Percentiles rank a stretch among this genome's conserved stretches.
Conservation (phyloP, 768 basidiomycete species). For the Dentipellis sp. region DNA sequence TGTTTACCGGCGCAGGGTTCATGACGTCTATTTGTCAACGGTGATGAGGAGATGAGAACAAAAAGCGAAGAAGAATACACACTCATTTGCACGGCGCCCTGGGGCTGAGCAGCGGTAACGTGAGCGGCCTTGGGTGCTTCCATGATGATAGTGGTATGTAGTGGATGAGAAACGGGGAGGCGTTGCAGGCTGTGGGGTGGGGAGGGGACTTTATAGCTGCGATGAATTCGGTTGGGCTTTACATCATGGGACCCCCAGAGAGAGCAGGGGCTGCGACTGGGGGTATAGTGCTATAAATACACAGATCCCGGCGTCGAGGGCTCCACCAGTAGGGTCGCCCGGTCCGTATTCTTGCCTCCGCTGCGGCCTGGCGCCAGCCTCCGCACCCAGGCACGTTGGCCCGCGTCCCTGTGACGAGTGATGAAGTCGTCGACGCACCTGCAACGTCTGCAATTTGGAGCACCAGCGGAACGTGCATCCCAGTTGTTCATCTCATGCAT, state of each 20-base stretch:
- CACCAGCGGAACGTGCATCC: too few relatives aligned
- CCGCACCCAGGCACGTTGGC: too few relatives aligned
- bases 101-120: slow-evolving; percentile 43
- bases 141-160: slow-evolving; percentile 13
- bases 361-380: too few relatives aligned
- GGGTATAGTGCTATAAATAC: background rate
- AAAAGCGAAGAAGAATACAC: slow-evolving; percentile 19
- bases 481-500: too few relatives aligned
- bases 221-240: background rate
- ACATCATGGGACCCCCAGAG: background rate
- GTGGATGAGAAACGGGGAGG: background rate
- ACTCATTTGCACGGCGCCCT: slow-evolving; percentile 58
- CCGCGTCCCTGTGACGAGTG: too few relatives aligned
- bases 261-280: background rate
- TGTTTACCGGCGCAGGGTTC: slow-evolving; percentile 28
- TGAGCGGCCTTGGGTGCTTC: slow-evolving; percentile 21
- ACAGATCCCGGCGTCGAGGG: background rate
- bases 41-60: background rate
- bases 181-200: background rate
- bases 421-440: too few relatives aligned
- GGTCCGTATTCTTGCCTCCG: too few relatives aligned
- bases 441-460: too few relatives aligned
- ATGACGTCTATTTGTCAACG: slow-evolving; percentile 30
- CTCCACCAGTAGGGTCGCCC: background rate
- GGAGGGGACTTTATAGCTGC: background rate